These are phyloP conservation scores for Diaporthe batatas DNA, from an alignment of 2,329 filamentous ascomycete species.

Conservation along the genomic window DNA sequence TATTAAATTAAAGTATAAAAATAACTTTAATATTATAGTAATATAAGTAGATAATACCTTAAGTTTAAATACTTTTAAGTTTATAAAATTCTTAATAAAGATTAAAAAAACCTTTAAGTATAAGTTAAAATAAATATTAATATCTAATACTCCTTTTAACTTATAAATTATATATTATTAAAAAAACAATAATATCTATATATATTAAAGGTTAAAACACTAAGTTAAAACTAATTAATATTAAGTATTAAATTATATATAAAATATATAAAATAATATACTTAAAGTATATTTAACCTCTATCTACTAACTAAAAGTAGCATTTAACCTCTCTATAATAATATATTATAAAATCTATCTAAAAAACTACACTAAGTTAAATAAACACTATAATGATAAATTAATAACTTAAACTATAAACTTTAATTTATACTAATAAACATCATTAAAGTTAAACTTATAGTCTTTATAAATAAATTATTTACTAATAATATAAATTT, in stretches of 20 bases:
- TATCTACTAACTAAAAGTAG: not conserved
- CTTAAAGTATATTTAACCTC: not conserved
- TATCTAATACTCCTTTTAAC: not conserved
- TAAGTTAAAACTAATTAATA: not conserved
- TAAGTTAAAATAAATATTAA: not conserved
- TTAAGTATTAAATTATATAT: not conserved
- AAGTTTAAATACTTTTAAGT: too few relatives aligned
- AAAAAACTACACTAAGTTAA: not conserved
- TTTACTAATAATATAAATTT: too few relatives aligned
- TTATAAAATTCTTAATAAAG: too few relatives aligned
- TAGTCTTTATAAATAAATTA: not conserved
- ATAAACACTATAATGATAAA: not conserved
- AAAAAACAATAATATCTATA: not conserved
- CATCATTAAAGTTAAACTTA: too few relatives aligned
- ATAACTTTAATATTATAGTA: too few relatives aligned
- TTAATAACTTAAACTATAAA: too few relatives aligned
- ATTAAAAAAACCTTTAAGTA: not conserved
- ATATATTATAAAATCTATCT: not conserved
- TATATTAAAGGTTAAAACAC: not conserved
- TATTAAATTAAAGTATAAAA: too few relatives aligned
- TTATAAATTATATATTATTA: not conserved
- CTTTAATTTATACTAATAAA: not conserved
- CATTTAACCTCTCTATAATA: not conserved
- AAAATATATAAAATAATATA: not conserved
- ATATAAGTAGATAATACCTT: too few relatives aligned